phyloP scores from a whole-genome alignment of 345 rosid species.

The Kandelia obovata region DNA sequence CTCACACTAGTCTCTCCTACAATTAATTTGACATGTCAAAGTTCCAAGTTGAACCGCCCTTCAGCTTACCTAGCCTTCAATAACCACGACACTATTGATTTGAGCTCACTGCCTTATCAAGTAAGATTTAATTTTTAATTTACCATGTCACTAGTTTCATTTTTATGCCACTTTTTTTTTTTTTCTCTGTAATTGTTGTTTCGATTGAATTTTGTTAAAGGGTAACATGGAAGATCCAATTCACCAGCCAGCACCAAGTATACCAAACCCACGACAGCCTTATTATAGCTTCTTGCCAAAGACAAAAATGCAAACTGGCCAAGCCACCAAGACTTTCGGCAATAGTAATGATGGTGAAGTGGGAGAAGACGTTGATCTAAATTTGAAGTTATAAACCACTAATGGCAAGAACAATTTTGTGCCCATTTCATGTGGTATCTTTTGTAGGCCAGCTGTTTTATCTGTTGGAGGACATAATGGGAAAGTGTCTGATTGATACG shows the following conservation, averaged over 20 bases:
- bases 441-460: slow-evolving; percentile 3
- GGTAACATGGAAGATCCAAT: slow-evolving; percentile 28
- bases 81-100: slow-evolving; percentile 23
- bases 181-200: not conserved
- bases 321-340: slow-evolving; percentile 11
- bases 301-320: slow-evolving; percentile 23
- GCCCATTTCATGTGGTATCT: not conserved
- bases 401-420: not conserved
- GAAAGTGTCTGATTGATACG: not conserved
- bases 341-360: slow-evolving; percentile 24
- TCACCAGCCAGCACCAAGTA: slow-evolving; percentile 9
- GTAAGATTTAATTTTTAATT: slow-evolving; percentile 31
- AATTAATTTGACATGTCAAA: slow-evolving; percentile 12
- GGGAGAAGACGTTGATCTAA: slow-evolving; percentile 46
- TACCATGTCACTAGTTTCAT: not conserved
- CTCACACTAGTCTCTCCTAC: slow-evolving; percentile 49
- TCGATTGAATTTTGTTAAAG: slow-evolving; percentile 15
- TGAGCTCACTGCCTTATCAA: slow-evolving; percentile 31
- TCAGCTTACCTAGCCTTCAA: slow-evolving; percentile 20
- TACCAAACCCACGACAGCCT: slow-evolving; percentile 25
- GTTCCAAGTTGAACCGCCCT: slow-evolving; percentile 25
- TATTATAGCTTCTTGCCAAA: slow-evolving; percentile 44
- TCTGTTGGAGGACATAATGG: not conserved
- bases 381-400: slow-evolving; percentile 39
- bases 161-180: not conserved